phyloP scores from a whole-genome alignment of 2,329 filamentous ascomycete species.

The Colletotrichum acutatum region DNA sequence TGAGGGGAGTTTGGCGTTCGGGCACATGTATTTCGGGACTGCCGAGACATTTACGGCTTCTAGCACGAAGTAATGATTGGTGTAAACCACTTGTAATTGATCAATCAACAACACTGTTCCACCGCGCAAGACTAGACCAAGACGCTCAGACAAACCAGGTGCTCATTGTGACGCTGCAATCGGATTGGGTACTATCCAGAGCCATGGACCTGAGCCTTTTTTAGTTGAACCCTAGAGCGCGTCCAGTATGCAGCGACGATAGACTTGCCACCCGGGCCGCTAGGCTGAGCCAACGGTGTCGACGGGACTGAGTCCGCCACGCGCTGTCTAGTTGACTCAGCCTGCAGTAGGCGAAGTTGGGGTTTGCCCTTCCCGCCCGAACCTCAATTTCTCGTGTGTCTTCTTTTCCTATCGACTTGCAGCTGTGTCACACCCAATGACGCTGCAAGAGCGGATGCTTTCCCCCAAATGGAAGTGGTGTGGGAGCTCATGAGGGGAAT shows the following conservation, averaged over 20 bases:
- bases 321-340: not conserved
- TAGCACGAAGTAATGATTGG: not conserved
- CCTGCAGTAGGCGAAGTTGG: not conserved
- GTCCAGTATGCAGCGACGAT: not conserved
- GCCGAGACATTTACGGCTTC: not conserved
- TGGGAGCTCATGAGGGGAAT: conserved; percentile 8
- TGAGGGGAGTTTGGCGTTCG: not conserved
- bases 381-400: not conserved
- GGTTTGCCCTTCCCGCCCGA: not conserved
- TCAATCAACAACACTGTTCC: not conserved
- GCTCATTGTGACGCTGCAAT: not conserved
- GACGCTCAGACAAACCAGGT: not conserved
- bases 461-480: conserved; percentile 10
- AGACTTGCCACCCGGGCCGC: conserved; percentile 3
- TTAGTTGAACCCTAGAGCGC: not conserved
- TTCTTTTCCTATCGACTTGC: not conserved
- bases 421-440: conserved; percentile 10
- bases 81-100: not conserved
- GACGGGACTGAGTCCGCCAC: not conserved
- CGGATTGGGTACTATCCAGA: not conserved
- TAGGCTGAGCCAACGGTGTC: not conserved
- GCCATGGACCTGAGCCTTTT: not conserved
- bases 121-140: not conserved
- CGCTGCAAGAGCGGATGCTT: conserved; percentile 21
- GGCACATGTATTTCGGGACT: not conserved